Base-by-base conservation (phyloP, 805 yeast genomes). In the Suhomyces kilbournensis region DNA sequence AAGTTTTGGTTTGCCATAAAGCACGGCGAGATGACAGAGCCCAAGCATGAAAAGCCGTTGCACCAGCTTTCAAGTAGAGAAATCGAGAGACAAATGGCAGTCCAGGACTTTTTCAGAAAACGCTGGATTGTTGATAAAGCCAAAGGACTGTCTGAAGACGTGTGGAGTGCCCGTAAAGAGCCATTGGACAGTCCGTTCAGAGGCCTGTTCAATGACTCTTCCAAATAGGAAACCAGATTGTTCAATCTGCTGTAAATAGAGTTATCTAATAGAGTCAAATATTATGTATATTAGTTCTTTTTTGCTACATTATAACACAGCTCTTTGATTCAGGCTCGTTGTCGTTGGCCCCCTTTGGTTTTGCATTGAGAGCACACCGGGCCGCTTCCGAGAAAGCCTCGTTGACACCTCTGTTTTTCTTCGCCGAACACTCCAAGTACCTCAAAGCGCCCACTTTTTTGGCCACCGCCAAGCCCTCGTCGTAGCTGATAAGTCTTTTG, bases 361-460 rank as follows among this genome's bases (percentile, higher is more conserved):
- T 89, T 12, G 96, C 96, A 56, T 88, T 86, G 60, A 93, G 78
- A 2, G 97, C 98, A 64, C 96, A 92, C 68, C 99, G 85, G 7
- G 98, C 97, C 44, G 98, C 99, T 72, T 94, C 99, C 0, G 97
- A 91, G 68, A 94, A 94, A 8, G 97, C 98, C 74, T 94, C 99
- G 65, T 96, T 94, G n/a, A 94, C 99, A 59, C 99, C 99, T 65
- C 96, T 83, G 70, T 92, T 93, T 68, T 87, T 85, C 77, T 92
- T 94, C 6, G 99, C 98, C 25, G 97, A 89, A 73, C 99, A 94
- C 71, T 94, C 99, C 65, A 94, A 78, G 69, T 94, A 94, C 64
- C 98, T 82, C 62, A 92, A 76, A 0, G 99, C 98, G 22, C 97
- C 97, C 44, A 94, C 88, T 66, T 83, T 83, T 65, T 91, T 91